Evolutionary conservation across 495 filamentous ascomycete species (phyloP), one percentile per base, ranked within the genome.

Genomic region (Xylaria grammica): DNA sequence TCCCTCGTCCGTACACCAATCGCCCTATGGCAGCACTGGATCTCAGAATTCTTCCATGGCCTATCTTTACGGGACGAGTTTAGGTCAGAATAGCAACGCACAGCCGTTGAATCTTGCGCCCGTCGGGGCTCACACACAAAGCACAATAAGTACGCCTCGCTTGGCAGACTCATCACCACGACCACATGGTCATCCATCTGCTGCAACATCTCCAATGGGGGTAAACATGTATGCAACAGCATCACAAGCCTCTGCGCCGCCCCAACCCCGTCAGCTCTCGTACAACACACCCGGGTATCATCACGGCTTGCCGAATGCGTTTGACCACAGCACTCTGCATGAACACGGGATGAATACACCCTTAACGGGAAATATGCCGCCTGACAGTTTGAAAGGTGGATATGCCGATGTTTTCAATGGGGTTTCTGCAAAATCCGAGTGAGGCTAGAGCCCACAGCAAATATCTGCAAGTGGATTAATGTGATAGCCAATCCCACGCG

Each of bases 191-290:
- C 69, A 69, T 17, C 42, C 68, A 4, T 65, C 68, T 53, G 60
- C 64, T 22, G 71, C 72, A 26, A 70, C 72, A 19, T 74, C 72
- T 30, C 72, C 72, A 58, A 70, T 74, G 17, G 72, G 72, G 26
- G 67, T 70, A 45, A 74, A 70, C 42, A 68, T 74, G 50, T 74
- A 74, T 45, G 71, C 72, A 53, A 72, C 72, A n/a, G 67, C 72
- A 32, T 66, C 72, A 29, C 69, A 70, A 22, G 67, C 69, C 15
- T 72, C 72, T 19, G 71, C 68, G n/a, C 63, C 71, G 40, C 69
- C 71, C 44, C 69, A 67, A 63, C 46, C 64, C 38, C 72, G 71
- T 36, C 72, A 74, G 17, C 68, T 70, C 19, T 68, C 72, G 36
- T 74, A 74, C 55, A 72, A 72, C 50, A 67, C 71, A 59, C 64